Conservation (phyloP, 192 early-diverging fungal species). For the Coemansia sp. region DNA sequence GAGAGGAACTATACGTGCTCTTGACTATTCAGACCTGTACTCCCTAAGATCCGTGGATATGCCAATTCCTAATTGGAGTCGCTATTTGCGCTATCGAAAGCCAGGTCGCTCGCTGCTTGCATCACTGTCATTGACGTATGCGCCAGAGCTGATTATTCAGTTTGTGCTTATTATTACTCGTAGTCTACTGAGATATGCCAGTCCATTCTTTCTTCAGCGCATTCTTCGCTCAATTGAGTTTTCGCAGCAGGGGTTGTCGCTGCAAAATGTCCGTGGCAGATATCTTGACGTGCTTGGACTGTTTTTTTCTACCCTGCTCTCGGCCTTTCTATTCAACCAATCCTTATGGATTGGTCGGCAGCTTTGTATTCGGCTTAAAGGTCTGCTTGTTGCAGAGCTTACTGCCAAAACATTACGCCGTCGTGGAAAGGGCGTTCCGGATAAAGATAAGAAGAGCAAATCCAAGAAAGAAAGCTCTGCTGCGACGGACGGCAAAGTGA, state of each 20-base stretch:
- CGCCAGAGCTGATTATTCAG: conserved; percentile 51
- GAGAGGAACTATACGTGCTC: conserved; percentile 52
- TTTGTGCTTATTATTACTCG: conserved; percentile 24
- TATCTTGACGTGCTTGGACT: conserved; percentile 65
- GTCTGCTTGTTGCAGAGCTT: conserved; percentile 64
- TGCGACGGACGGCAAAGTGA: conserved; percentile 62
- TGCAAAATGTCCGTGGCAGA: conserved; percentile 19
- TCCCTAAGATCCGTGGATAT: conserved; percentile 53
- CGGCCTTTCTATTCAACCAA: conserved; percentile 54
- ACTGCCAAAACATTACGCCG: conserved; percentile 66
- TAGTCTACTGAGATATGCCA: conserved; percentile 45
- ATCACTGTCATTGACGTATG: conserved; percentile 40
- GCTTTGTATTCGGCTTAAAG: conserved; percentile 62
- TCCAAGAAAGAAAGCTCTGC: conserved; percentile 20
- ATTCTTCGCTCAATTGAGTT: conserved; percentile 59
- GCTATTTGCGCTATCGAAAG: conserved; percentile 25
- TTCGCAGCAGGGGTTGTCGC: conserved; percentile 8
- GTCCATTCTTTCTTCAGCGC: conserved; percentile 62
- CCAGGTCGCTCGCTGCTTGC: conserved; percentile 32
- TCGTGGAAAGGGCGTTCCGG: conserved; percentile 59
- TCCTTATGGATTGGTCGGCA: conserved; percentile 66
- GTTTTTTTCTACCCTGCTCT: conserved; percentile 51
- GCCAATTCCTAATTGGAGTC: conserved; percentile 41
- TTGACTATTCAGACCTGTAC: conserved; percentile 62
- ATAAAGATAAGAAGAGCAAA: conserved; percentile 25